These are phyloP conservation scores for Penicillium griseofulvum DNA, from an alignment of 2,329 filamentous ascomycete species.

Conservation along the genomic window DNA sequence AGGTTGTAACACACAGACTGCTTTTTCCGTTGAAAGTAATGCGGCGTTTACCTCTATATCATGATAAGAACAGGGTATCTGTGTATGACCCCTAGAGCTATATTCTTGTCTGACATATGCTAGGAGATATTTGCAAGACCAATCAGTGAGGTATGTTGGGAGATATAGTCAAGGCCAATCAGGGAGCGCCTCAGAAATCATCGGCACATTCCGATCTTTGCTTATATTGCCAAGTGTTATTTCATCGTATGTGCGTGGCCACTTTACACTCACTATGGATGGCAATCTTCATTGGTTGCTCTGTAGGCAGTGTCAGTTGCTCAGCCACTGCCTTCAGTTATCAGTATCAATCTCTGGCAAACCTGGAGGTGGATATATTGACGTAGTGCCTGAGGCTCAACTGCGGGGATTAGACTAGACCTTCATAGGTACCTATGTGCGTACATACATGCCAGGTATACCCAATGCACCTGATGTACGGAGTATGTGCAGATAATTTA, in stretches of 20 bases:
- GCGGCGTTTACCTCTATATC: no score
- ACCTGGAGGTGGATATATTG: background rate
- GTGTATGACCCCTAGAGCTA: no score
- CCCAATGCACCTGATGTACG: no score
- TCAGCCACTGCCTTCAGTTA: background rate
- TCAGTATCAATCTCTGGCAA: background rate
- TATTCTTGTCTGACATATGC: no score
- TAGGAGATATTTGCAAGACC: background rate
- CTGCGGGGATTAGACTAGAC: no score
- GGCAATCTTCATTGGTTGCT: background rate
- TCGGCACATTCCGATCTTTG: background rate
- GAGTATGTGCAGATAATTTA: background rate
- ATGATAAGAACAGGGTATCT: no score
- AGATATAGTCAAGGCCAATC: background rate
- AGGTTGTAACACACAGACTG: no score
- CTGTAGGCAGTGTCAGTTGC: background rate
- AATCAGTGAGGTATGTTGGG: background rate
- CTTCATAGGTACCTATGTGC: no score
- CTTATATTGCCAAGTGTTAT: background rate
- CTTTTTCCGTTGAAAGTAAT: background rate
- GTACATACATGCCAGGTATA: no score
- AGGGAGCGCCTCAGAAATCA: background rate
- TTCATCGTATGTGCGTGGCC: background rate
- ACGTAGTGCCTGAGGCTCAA: background rate
- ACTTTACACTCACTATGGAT: background rate